phyloP scores from a whole-genome alignment of 306 rosid genomes.

The Mimosa bimucronata region DNA sequence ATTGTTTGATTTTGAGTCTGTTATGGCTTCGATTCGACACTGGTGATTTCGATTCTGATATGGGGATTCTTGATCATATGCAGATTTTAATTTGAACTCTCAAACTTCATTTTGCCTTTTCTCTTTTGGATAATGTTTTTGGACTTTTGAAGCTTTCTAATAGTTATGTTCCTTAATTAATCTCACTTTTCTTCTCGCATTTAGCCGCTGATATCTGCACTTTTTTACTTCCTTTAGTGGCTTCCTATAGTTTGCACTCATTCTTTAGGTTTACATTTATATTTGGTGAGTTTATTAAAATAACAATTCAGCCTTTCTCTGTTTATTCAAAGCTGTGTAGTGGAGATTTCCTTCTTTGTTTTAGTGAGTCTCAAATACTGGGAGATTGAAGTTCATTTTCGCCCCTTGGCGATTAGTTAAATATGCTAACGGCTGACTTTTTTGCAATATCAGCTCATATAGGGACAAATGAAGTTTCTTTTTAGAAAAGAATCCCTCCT shows the following conservation, averaged over 20 bases:
- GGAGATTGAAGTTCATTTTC: neutral
- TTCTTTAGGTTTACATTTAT: no score
- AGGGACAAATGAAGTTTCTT: neutral
- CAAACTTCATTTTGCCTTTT: no score
- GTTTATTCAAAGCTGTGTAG: no score
- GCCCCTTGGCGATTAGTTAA: neutral
- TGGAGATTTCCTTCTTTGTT: no score
- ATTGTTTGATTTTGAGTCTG: no score
- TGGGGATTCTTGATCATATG: neutral
- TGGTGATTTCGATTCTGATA: neutral
- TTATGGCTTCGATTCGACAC: no score
- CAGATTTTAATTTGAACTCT: no score
- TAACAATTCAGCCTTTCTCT: no score
- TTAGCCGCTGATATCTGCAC: neutral
- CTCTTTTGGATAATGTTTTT: no score
- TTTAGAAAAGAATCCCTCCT: neutral
- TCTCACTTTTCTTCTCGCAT: neutral
- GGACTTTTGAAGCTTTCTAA: no score
- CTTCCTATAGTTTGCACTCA: neutral
- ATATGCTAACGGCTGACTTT: neutral
- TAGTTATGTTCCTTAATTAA: neutral
- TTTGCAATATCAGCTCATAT: neutral
- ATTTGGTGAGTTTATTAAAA: no score
- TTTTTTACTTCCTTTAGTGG: neutral
- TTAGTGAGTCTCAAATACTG: no score